phyloP scores from a whole-genome alignment of 2,329 filamentous ascomycete species.

The Pseudogymnoascus sp. region DNA sequence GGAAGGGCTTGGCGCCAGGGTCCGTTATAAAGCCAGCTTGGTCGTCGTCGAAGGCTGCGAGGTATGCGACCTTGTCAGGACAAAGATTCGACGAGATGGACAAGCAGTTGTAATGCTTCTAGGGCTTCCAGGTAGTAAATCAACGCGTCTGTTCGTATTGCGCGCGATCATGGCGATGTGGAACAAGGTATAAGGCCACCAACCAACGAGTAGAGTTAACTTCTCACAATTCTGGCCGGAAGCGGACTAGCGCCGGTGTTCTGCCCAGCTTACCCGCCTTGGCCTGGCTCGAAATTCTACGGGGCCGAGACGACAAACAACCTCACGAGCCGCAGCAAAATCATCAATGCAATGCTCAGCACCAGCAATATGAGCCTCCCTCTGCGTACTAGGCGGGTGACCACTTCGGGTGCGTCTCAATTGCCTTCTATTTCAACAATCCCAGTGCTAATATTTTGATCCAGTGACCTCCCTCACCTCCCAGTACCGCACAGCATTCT shows the following conservation, averaged over 20 bases:
- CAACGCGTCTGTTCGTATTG: conserved; percentile 1
- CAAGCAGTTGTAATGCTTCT: background rate
- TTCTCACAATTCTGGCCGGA: background rate
- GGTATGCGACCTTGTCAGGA: background rate
- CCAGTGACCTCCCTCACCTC: conserved; percentile 20
- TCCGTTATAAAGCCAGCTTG: conserved; percentile 5
- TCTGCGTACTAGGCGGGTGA: conserved; percentile 53
- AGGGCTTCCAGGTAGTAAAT: conserved; percentile 6
- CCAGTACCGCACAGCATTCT: background rate
- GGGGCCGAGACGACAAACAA: conserved; percentile 4
- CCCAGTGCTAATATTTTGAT: conserved; percentile 20
- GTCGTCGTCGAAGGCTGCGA: background rate
- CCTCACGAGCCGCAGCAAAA: background rate
- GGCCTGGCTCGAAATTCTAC: conserved; percentile 3
- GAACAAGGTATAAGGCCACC: conserved; percentile 7
- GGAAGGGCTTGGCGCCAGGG: conserved; percentile 9
- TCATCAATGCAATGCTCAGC: conserved; percentile 11
- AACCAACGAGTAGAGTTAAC: background rate
- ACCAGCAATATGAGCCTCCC: conserved; percentile 51
- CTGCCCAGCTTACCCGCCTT: conserved; percentile 4
- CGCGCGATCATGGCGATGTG: conserved; percentile 4
- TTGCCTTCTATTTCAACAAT: conserved; percentile 14
- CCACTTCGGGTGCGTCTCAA: conserved; percentile 46
- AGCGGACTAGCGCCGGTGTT: background rate
- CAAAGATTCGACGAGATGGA: background rate